Base-by-base conservation (phyloP, 2,329 filamentous ascomycete species). In the Colletotrichum spinosum region DNA sequence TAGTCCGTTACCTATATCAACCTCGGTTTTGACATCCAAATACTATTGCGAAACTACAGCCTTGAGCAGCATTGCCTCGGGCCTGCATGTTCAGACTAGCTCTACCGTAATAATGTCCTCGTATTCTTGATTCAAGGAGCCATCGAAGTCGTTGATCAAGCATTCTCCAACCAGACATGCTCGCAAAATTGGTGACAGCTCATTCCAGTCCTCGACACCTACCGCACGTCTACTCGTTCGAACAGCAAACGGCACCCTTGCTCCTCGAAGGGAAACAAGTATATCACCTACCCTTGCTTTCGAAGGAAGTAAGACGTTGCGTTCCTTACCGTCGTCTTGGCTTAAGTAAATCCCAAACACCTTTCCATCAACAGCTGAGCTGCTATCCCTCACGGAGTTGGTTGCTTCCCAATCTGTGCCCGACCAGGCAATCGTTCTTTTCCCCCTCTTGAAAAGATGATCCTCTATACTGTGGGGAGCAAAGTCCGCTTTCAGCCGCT, bases 351-450 rank as follows among this genome's bases (percentile, higher is more conserved):
- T 51, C 0, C 49, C 49, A 1, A 51, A 35, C n/a, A 13, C 37
- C 10, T 34, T 51, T 9, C 49, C 34, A 11, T 51, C 49, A 9
- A 51, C 10, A n/a, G 33, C 49, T n/a, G 49, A 51, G 25, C 33
- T 35, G 9, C 12, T 51, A n/a, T 51, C 49, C 13, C 9, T 9
- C 0, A 51, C 37, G 33, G 8, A 35, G n/a, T 35, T 51, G 0
- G 10, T 15, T 10, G 15, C 25, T 7, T 38, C 0, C 34, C 49
- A 33, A 0, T 0, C 2, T 2, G 34, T 34, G 0, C 0, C 12
- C 2, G 37, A 38, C 50, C 50, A 52, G n/a, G 50, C 50, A 4
- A 15, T 11, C 10, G 50, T 52, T 15, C 39, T 39, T n/a, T 34
- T 41, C 1, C 50, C 50, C 8, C 50, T 33, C 17, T 15, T 15